Evolutionary conservation across 176 grass and related monocot genomes (phyloP).

Genomic region (Musa beccarii): DNA sequence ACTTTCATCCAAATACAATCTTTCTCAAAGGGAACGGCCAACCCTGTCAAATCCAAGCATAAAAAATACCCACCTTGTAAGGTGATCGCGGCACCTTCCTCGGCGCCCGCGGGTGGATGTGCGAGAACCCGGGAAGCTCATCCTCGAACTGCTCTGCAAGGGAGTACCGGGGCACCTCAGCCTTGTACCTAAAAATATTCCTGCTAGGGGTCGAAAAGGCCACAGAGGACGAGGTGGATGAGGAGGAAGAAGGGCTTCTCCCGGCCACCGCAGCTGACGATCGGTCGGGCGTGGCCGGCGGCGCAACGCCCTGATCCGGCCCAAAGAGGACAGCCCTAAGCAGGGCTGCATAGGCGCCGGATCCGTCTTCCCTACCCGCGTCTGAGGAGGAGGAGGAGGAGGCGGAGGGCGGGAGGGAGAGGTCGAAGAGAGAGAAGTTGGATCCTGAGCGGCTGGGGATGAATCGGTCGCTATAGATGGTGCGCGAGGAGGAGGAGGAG

Average conservation of each 20-base stretch:
- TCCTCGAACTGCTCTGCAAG: constrained; percentile 59
- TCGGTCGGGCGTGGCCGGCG: constrained; percentile 2
- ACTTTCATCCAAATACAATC: neutral
- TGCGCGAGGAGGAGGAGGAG: constrained; percentile 37
- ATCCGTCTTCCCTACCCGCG: constrained; percentile 27
- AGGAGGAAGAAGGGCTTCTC: constrained; percentile 48
- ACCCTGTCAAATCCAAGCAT: neutral
- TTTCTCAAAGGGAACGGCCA: neutral
- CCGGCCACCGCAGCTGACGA: neutral
- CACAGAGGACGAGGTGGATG: constrained; percentile 34
- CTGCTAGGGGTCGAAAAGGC: constrained; percentile 35
- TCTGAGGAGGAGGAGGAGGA: constrained; percentile 3
- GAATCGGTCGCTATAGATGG: constrained; percentile 43
- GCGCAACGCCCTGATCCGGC: constrained; percentile 6
- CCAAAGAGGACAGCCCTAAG: constrained; percentile 78
- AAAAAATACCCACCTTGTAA: constrained; percentile 49
- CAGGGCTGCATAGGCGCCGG: constrained; percentile 57
- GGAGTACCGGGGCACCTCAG: constrained; percentile 55
- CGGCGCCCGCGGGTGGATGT: constrained; percentile 21
- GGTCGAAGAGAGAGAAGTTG: constrained; percentile 74
- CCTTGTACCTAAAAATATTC: constrained; percentile 94
- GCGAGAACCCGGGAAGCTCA: constrained; percentile 44
- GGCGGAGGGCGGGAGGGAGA: constrained; percentile 20
- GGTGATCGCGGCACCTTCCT: constrained; percentile 78
- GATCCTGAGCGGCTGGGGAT: constrained; percentile 1